phyloP scores from a whole-genome alignment of 371 early-diverging fungal genomes.

The Actinomucor elegans region DNA sequence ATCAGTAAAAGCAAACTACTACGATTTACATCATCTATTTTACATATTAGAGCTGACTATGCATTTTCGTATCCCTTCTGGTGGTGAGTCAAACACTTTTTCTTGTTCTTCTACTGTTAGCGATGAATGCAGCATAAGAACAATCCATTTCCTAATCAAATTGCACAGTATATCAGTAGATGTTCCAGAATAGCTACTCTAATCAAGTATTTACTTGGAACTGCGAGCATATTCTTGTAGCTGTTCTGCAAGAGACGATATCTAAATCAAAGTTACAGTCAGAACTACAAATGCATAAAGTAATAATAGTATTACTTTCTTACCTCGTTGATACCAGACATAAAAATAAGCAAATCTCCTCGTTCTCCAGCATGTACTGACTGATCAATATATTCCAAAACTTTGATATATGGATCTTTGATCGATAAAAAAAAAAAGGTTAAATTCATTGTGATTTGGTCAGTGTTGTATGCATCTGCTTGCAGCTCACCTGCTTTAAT shows the following conservation, averaged over 20 bases:
- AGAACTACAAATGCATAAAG: too few species aligned
- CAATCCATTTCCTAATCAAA: conserved; percentile 55
- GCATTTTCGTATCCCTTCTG: conserved; percentile 54
- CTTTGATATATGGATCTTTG: conserved; percentile 57
- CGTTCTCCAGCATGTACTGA: conserved; percentile 56
- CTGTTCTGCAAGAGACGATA: conserved; percentile 51
- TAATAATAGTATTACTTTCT: not conserved
- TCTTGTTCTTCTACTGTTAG: conserved; percentile 53
- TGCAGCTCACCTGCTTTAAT: conserved; percentile 41
- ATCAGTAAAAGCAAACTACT: too few species aligned
- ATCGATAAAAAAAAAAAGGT: too few species aligned
- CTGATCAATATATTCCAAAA: conserved; percentile 66
- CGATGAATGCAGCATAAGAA: conserved; percentile 55
- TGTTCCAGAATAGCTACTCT: too few species aligned
- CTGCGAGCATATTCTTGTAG: conserved; percentile 35
- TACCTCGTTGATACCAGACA: conserved; percentile 71
- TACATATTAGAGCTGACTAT: conserved; percentile 54
- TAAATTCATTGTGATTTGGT: too few species aligned
- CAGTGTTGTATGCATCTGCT: too few species aligned
- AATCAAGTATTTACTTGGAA: conserved; percentile 27
- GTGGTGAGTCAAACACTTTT: conserved; percentile 51
- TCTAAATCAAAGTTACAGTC: conserved; percentile 28
- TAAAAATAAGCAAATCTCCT: conserved; percentile 70
- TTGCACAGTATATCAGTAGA: too few species aligned
- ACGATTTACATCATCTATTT: too few species aligned